A percentile compares a stretch with the other conserved stretches of the same genome.
These are phyloP conservation scores for Carex cristatella DNA, from an alignment of 176 grass and related monocot genomes.

Conservation along the genomic window DNA sequence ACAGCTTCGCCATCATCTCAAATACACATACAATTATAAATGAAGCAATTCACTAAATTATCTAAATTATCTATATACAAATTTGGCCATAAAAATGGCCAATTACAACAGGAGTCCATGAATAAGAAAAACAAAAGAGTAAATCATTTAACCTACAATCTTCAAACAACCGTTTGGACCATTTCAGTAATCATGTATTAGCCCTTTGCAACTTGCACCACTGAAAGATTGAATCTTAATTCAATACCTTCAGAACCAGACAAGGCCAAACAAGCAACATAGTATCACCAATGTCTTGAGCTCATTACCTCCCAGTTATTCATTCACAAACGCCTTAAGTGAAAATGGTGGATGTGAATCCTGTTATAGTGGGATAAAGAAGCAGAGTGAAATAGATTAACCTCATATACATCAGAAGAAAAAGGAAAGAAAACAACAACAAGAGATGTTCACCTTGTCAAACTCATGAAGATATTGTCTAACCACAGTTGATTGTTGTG, in stretches of 20 bases:
- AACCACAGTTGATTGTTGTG: constrained; percentile 78
- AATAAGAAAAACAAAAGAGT: constrained; percentile 3
- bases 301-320: constrained; percentile 36
- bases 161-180: not conserved
- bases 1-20: not conserved
- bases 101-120: not conserved
- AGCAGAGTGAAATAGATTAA: not conserved
- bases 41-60: not conserved
- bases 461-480: constrained; percentile 72
- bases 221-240: not conserved
- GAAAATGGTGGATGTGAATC: constrained; percentile 81
- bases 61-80: constrained; percentile 22
- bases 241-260: not conserved
- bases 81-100: not conserved
- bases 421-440: not conserved
- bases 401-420: not conserved
- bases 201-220: not conserved
- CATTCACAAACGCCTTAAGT: constrained; percentile 87
- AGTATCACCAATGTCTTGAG: not conserved
- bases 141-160: constrained; percentile 6
- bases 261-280: not conserved
- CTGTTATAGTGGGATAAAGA: constrained; percentile 33
- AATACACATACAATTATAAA: constrained; percentile 3
- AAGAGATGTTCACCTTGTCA: constrained; percentile 50
- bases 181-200: not conserved